Evolutionary conservation across 805 yeast species (phyloP), one percentile per base, ranked within the genome.

Genomic region (Lipomyces lipofer): DNA sequence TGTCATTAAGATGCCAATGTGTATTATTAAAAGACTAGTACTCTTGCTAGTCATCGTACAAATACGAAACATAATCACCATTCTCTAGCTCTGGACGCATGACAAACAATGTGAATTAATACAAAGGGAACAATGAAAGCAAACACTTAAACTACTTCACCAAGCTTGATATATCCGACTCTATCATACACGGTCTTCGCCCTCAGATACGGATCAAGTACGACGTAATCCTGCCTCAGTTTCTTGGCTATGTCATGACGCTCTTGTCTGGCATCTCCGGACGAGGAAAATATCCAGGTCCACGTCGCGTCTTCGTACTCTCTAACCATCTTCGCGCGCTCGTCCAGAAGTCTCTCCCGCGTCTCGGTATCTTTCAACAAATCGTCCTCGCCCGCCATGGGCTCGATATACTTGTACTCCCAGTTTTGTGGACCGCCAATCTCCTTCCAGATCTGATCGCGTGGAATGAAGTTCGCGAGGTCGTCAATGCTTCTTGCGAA

Each of bases 181-280:
- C 96, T 80, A 71, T 94, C 99, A 66, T 82, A 88, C 38, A 83
- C 73, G 36, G 90, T 82, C 60, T 90, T 83, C 40, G 85, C 82
- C 70, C 99, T 83, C 46, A 89, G 70, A 61, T 86, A 90, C 1
- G 94, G 92, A 66, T 94, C 98, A 51, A 88, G 70, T 46, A 73
- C 68, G 66, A 80, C 77, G 71, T 85, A 91, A 67, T 86, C 87
- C 27, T 76, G 72, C 7, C 84, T 73, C 46, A 92, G 66, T 67
- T 83, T 85, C 40, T 38, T 36, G 8, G 52, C 59, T 13, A 55
- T 36, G 51, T 82, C 85, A 30, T 74, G 70, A 67, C 80, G 74
- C 57, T 78, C 77, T 48, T 70, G 64, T 12, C 73, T 73, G 50
- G 82, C 78, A 10, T 77, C 80, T 33, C 74, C 2, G 75, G 75